A percentile compares a stretch with the other conserved stretches of the same genome.
phyloP scores from a whole-genome alignment of 768 basidiomycete genomes.

The Phylloporus scabripes region DNA sequence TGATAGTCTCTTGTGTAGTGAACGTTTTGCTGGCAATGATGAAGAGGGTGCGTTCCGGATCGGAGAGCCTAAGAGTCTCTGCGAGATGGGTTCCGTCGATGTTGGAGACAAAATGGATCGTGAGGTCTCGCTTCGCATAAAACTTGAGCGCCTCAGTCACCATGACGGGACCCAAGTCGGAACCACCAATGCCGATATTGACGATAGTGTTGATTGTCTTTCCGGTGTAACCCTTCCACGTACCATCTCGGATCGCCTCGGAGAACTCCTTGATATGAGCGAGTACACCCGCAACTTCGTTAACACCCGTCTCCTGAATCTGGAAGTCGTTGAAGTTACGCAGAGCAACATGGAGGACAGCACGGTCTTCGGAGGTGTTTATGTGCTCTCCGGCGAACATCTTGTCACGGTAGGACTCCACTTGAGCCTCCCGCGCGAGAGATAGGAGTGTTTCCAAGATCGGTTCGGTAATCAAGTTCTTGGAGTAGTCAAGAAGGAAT shows the following conservation, averaged over 20 bases:
- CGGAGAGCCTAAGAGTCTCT: conserved; percentile 73
- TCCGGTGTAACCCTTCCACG: conserved; percentile 97
- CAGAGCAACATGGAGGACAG: conserved; percentile 92
- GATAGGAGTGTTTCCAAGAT: conserved; percentile 72
- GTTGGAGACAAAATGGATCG: conserved; percentile 89
- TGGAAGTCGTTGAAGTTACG: conserved; percentile 74
- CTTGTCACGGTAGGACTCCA: conserved; percentile 80
- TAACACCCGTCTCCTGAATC: conserved; percentile 74
- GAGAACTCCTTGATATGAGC: conserved; percentile 90
- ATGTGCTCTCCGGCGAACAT: conserved; percentile 97
- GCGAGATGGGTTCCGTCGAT: conserved; percentile 98
- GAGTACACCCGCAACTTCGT: conserved; percentile 79
- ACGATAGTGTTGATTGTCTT: conserved; percentile 92
- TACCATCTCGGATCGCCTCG: conserved; percentile 75
- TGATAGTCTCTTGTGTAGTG: conserved; percentile 99
- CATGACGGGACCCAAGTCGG: conserved; percentile 98
- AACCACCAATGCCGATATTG: conserved; percentile 98
- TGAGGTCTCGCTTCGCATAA: conserved; percentile 86
- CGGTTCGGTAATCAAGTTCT: conserved; percentile 88
- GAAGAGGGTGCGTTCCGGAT: conserved; percentile 92
- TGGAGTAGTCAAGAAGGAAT: conserved; percentile 93
- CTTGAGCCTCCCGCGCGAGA: conserved; percentile 79
- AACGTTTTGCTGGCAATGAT: conserved; percentile 99
- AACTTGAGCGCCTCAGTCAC: conserved; percentile 95
- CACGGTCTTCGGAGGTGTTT: conserved; percentile 97